Evolutionary conservation across 2,329 filamentous ascomycete genomes (phyloP).

Genomic region (Colletotrichum orbiculare): DNA sequence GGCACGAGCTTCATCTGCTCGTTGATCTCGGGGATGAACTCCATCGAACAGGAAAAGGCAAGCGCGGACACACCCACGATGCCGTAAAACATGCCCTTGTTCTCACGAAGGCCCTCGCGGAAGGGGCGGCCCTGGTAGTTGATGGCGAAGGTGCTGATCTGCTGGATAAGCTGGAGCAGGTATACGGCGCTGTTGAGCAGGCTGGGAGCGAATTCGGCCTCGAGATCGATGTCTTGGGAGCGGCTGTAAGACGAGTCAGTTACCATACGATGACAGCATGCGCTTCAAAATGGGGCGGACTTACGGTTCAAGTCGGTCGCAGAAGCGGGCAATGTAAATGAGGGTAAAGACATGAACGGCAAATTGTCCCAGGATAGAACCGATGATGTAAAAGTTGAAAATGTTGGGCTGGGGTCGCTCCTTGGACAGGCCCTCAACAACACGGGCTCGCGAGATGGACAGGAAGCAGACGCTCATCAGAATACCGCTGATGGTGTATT

Average conservation of each 20-base stretch:
- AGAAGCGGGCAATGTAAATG: conserved; percentile 92
- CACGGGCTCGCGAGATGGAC: conserved; percentile 96
- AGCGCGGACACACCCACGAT: conserved; percentile 90
- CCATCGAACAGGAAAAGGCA: conserved; percentile 93
- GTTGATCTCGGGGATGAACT: conserved; percentile 96
- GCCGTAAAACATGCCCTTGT: conserved; percentile 98
- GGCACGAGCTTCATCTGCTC: conserved; percentile 91
- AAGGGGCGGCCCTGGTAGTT: conserved; percentile 99
- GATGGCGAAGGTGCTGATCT: conserved; percentile 98
- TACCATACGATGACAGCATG: conserved; percentile 36
- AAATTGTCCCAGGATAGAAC: conserved; percentile 96
- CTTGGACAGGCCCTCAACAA: conserved; percentile 94
- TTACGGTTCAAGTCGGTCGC: conserved; percentile 87
- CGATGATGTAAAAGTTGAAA: conserved; percentile 99
- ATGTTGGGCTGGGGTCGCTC: conserved; percentile 98
- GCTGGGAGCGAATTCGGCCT: conserved; percentile 93
- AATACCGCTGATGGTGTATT: conserved; percentile 99
- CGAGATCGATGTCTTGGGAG: conserved; percentile 79
- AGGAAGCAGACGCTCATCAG: conserved; percentile 99
- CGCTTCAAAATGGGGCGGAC: conserved; percentile 49
- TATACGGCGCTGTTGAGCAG: conserved; percentile 97
- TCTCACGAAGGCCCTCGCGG: conserved; percentile 94
- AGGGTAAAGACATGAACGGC: conserved; percentile 94
- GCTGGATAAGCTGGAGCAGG: conserved; percentile 96
- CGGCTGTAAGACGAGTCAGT: conserved; percentile 51